A percentile compares a stretch with the other conserved stretches of the same genome.
Conservation (phyloP, 192 early-diverging fungal species). For the Coemansia sp. region DNA sequence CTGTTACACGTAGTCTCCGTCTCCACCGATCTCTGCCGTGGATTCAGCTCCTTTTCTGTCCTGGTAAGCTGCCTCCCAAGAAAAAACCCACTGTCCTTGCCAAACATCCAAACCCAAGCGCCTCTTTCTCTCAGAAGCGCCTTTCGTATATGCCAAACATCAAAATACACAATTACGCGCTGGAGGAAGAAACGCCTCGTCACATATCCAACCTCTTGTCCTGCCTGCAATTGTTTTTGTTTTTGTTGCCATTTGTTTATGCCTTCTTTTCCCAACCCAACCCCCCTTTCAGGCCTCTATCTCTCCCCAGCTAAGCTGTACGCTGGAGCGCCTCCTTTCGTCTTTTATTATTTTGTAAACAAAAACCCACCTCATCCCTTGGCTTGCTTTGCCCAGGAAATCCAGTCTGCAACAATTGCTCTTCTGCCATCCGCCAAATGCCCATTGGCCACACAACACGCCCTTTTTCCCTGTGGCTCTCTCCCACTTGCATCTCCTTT, state of each 20-base stretch:
- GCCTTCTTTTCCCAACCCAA: not conserved
- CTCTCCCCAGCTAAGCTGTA: too few relatives aligned
- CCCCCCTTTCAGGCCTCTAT: not conserved
- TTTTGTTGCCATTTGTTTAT: not conserved
- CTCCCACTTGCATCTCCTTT: not conserved
- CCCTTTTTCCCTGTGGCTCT: conserved; percentile 13
- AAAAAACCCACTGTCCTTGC: too few relatives aligned
- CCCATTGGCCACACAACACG: conserved; percentile 6
- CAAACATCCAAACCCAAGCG: not conserved
- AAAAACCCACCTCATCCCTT: not conserved
- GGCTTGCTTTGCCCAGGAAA: too few relatives aligned
- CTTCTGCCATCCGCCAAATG: not conserved
- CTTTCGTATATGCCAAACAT: not conserved
- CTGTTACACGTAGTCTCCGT: not conserved
- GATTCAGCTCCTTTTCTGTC: not conserved
- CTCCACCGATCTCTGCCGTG: not conserved
- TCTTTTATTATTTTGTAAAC: not conserved
- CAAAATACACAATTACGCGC: not conserved
- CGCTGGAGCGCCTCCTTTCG: not conserved
- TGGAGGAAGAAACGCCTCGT: not conserved
- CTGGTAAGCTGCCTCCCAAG: not conserved
- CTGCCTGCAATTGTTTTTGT: conserved; percentile 3
- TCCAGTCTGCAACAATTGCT: too few relatives aligned
- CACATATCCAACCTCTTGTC: conserved; percentile 1
- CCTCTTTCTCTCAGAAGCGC: not conserved